Percentiles rank a stretch among this genome's conserved stretches.
Conservation (phyloP, 225 moss, liverwort and hornwort genomes). For the Lunularia cruciata region DNA sequence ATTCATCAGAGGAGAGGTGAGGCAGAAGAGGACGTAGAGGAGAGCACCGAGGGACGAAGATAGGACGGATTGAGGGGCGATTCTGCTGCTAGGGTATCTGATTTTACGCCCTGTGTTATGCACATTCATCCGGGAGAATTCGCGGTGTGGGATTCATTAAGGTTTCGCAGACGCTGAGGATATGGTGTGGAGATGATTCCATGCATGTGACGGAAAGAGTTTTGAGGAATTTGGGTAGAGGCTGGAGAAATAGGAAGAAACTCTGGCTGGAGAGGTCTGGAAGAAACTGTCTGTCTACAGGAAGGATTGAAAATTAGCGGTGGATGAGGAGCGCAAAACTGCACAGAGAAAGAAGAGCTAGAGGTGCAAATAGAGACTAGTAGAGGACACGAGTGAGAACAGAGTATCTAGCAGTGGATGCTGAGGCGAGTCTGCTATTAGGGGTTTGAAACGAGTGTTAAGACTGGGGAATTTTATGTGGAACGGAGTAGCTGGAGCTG, state of each 20-base stretch:
- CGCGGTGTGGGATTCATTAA: not conserved
- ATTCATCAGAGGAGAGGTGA: conserved; percentile 2
- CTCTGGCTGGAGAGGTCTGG: not conserved
- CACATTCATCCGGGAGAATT: too few species aligned
- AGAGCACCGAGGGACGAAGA: not conserved
- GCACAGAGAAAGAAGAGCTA: not conserved
- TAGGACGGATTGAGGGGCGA: not conserved
- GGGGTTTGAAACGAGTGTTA: not conserved
- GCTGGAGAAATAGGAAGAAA: not conserved
- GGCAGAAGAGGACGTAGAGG: not conserved
- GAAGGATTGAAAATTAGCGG: not conserved
- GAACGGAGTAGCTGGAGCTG: conserved; percentile 6
- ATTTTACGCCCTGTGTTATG: not conserved
- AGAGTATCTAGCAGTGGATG: conserved; percentile 33
- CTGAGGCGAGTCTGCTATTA: not conserved
- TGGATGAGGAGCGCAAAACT: not conserved
- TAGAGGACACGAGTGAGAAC: conserved; percentile 4
- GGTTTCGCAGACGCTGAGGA: not conserved
- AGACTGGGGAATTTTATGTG: not conserved
- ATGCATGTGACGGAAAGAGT: not conserved
- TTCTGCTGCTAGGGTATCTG: not conserved
- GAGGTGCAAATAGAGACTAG: not conserved
- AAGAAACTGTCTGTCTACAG: too few species aligned
- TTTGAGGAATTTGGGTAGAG: not conserved
- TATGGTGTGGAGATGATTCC: not conserved